Evolutionary conservation across 1,284 basidiomycete genomes (phyloP).

Genomic region (Cystobasidium slooffiae): DNA sequence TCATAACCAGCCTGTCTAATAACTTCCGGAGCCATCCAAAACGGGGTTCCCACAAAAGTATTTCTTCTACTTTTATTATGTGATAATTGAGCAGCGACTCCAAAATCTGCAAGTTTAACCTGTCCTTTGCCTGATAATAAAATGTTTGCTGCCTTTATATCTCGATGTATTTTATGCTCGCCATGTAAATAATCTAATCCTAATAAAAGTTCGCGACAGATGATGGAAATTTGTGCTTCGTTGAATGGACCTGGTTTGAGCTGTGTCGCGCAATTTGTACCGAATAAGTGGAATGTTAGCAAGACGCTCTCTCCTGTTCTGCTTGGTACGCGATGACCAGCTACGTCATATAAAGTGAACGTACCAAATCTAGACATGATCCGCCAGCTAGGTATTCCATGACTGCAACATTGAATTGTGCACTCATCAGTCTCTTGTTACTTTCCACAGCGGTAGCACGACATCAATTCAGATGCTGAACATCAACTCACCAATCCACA

Average conservation of each 20-base stretch:
- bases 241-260: constrained; percentile 88
- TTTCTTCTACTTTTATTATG: constrained; percentile 79
- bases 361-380: constrained; percentile 86
- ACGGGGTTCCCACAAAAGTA: constrained; percentile 87
- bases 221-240: constrained; percentile 89
- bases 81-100: constrained; percentile 85
- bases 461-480: neutral
- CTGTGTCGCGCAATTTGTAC: constrained; percentile 51
- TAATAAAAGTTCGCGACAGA: constrained; percentile 89
- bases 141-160: constrained; percentile 98
- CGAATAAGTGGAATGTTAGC: neutral
- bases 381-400: constrained; percentile 99
- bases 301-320: neutral
- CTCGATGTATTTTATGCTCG: constrained; percentile 94
- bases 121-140: constrained; percentile 85
- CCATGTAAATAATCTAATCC: constrained; percentile 93
- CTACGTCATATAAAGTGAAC: constrained; percentile 42
- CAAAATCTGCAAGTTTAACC: constrained; percentile 97
- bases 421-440: neutral
- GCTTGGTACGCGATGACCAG: neutral
- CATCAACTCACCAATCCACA: constrained; percentile 73
- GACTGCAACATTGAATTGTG: constrained; percentile 59
- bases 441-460: neutral
- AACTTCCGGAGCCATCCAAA: constrained; percentile 98
- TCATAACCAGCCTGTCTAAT: constrained; percentile 86